Base-by-base conservation (phyloP, 2,329 filamentous ascomycete species). In the Biscogniauxia sp. region DNA sequence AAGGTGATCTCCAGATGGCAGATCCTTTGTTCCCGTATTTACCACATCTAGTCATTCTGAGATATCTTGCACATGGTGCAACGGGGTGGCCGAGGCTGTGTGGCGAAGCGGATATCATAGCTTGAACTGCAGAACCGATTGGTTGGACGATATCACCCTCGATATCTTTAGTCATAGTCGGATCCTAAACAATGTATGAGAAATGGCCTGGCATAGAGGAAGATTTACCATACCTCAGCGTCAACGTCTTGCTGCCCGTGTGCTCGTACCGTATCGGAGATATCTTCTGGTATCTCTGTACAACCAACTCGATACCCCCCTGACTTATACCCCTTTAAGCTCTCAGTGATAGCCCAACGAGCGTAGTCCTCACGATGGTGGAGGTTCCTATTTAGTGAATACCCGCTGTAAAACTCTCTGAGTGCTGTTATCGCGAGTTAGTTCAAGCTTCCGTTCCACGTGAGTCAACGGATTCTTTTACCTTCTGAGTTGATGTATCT, bases 81-180 rank as follows among this genome's bases (percentile, higher is more conserved):
- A 72, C 57, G 1, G 71, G 71, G 8, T 69, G 71, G 0, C 70
- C 71, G 3, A 71, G 63, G 49, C 69, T 64, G 37, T 69, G 69
- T 0, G 67, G 65, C 13, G 70, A 69, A 13, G 69, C 68, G 1
- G 68, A 56, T 4, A 70, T 60, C n/a, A 73, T 41, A 6, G 65
- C 56, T 53, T 72, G 65, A 3, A 66, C 67, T 8, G 66, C 63
- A 0, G 64, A 28, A n/a, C 63, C 52, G 11, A 71, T 45, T 1
- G 58, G 62, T 50, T 69, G 66, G 2, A 57, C 19, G 2, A 61
- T 25, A n/a, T 66, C 66, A 8, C 8, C 19, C 1, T 66, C 64
- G 5, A 58, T 53, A 28, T 63, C 58, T 19, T 32, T 32, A 32
- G 11, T 60, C 66, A 9, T 53, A 26, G 13, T 57, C 25, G 37